Conservation (phyloP, 73 alveolate species). For the Paramecium tetraurelia region DNA sequence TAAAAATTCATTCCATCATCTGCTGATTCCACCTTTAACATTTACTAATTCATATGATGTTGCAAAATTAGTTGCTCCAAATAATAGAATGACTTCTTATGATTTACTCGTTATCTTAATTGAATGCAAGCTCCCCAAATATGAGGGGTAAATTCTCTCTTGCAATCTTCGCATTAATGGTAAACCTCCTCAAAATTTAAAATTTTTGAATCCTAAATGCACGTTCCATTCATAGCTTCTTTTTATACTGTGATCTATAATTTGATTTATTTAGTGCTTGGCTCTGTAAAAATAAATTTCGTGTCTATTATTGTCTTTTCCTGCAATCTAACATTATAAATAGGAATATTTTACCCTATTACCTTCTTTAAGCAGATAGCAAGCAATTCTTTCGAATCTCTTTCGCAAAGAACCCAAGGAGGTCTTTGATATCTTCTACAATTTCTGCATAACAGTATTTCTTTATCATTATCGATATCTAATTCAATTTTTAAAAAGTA, state of each 20-base stretch:
- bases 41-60: conserved; percentile 80
- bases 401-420: conserved; percentile 87
- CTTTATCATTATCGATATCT: conserved; percentile 23
- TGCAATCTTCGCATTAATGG: conserved; percentile 91
- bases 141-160: conserved; percentile 91
- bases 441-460: conserved; percentile 2
- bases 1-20: conserved; percentile 91
- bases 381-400: conserved; percentile 90
- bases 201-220: conserved; percentile 68
- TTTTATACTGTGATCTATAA: conserved; percentile 78
- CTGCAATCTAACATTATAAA: conserved; percentile 62
- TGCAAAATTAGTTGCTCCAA: conserved; percentile 80
- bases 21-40: conserved; percentile 74
- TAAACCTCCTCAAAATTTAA: conserved; percentile 78
- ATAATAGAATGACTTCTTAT: conserved; percentile 82
- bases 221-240: conserved; percentile 77
- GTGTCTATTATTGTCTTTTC: conserved; percentile 86
- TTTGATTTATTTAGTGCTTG: conserved; percentile 86
- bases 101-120: conserved; percentile 82
- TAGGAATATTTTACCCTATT: conserved; percentile 50
- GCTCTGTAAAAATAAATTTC: conserved; percentile 88
- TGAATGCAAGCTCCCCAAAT: conserved; percentile 79
- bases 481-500: neutral
- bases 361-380: conserved; percentile 82
- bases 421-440: conserved; percentile 83